These are phyloP conservation scores for Curvularia spicifera DNA, from an alignment of 2,329 filamentous ascomycete species.

Conservation along the genomic window DNA sequence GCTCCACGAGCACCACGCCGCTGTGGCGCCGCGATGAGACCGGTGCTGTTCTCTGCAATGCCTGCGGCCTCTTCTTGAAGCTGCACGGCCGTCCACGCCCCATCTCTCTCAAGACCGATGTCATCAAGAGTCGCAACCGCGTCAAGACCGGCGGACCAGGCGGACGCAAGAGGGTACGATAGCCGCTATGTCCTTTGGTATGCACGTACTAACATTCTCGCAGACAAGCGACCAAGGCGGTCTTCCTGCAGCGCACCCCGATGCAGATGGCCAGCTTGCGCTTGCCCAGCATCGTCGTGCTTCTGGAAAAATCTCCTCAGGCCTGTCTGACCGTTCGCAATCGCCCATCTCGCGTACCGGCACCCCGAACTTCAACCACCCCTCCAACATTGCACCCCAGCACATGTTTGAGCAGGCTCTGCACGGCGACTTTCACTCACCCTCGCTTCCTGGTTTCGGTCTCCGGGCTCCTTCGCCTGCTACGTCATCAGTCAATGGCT, in stretches of 20 bases:
- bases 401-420: conserved; percentile 79
- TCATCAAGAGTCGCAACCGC: conserved; percentile 98
- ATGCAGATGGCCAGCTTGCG: conserved; percentile 62
- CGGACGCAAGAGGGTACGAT: conserved; percentile 78
- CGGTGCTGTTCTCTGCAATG: conserved; percentile 96
- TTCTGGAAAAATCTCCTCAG: conserved; percentile 75
- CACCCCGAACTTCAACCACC: conserved; percentile 73
- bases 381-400: conserved; percentile 72
- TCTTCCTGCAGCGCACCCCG: conserved; percentile 61
- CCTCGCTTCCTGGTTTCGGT: conserved; percentile 52
- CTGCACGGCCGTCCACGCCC: conserved; percentile 91
- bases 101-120: conserved; percentile 97
- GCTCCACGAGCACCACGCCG: conserved; percentile 91
- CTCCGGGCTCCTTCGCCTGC: conserved; percentile 62
- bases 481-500: conserved; percentile 63
- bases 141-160: conserved; percentile 87
- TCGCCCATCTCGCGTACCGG: conserved; percentile 80
- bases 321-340: conserved; percentile 74
- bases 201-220: conserved; percentile 15
- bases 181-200: conserved; percentile 19
- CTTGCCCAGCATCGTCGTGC: conserved; percentile 67
- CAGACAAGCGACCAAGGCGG: conserved; percentile 58
- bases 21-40: conserved; percentile 97
- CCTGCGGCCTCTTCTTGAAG: conserved; percentile 96
- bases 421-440: conserved; percentile 71